Percentiles rank a stretch among this genome's conserved stretches.
phyloP scores from a whole-genome alignment of 352 stramenopile genomes.

The Phytophthora litchii region DNA sequence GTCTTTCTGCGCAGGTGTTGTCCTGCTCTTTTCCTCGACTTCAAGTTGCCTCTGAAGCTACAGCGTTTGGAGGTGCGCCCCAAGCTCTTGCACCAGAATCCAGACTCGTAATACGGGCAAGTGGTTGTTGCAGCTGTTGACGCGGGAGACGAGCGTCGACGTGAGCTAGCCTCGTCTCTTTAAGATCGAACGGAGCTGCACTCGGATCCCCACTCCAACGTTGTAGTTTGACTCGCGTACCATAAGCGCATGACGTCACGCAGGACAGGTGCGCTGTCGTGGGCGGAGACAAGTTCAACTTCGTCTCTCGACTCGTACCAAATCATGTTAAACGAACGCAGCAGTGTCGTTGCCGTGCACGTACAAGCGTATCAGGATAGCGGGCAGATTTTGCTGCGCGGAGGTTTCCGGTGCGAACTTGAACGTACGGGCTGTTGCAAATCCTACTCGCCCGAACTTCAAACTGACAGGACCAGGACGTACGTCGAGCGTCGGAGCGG shows the following conservation, averaged over 20 bases:
- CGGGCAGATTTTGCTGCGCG: conserved; percentile 5
- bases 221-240: conserved; percentile 1
- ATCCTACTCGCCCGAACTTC: conserved; percentile 27
- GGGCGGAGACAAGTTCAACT: conserved; percentile 17
- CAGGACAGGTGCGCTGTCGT: conserved; percentile 4
- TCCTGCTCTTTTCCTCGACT: conserved; percentile 39
- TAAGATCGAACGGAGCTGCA: conserved; percentile 17
- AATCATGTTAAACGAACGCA: conserved; percentile 22
- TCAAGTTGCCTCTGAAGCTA: conserved; percentile 33
- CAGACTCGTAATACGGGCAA: conserved; percentile 23
- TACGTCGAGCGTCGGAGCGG: not conserved
- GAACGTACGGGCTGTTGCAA: conserved; percentile 27
- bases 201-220: not conserved
- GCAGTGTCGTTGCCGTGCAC: not conserved
- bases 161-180: conserved; percentile 31
- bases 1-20: conserved; percentile 32
- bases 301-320: not conserved
- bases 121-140: conserved; percentile 24
- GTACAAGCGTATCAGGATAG: conserved; percentile 4
- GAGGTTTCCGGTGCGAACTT: conserved; percentile 26
- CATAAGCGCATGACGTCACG: conserved; percentile 18
- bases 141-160: conserved; percentile 8
- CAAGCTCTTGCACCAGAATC: conserved; percentile 37
- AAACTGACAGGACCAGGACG: conserved; percentile 24
- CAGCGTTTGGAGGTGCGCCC: conserved; percentile 21